Conservation (phyloP, 2,329 filamentous ascomycete species). For the Cadophora malorum region DNA sequence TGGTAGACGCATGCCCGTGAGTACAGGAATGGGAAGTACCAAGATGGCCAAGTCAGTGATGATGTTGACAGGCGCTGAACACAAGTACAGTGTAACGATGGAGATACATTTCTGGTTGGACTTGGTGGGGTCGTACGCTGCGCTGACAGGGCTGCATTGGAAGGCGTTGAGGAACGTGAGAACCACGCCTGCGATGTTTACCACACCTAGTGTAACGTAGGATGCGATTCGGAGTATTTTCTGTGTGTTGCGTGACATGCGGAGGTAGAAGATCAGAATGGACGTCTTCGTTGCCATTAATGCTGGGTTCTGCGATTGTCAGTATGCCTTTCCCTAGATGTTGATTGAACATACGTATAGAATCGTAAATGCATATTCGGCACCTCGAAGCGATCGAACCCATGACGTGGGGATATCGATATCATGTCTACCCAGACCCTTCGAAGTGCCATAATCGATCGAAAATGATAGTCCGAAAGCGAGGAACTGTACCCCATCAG, state of each 20-base stretch:
- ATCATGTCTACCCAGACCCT: conserved; percentile 74
- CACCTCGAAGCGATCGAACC: conserved; percentile 58
- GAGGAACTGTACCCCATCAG: conserved; percentile 50
- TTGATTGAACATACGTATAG: conserved; percentile 57
- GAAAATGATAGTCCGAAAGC: conserved; percentile 71
- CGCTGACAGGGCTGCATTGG: conserved; percentile 78
- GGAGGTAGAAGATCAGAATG: conserved; percentile 90
- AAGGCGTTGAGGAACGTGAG: conserved; percentile 88
- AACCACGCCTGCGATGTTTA: conserved; percentile 79
- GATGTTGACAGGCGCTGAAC: conserved; percentile 88
- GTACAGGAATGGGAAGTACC: conserved; percentile 84
- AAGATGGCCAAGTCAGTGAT: conserved; percentile 89
- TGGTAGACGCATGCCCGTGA: conserved; percentile 85
- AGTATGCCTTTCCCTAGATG: neutral
- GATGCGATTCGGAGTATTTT: conserved; percentile 80
- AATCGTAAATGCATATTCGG: conserved; percentile 70
- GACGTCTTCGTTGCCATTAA: conserved; percentile 92
- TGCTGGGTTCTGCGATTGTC: conserved; percentile 73
- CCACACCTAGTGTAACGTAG: conserved; percentile 77
- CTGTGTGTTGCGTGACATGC: conserved; percentile 78
- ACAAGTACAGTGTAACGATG: conserved; percentile 70
- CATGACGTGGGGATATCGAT: conserved; percentile 59
- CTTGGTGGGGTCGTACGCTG: conserved; percentile 62
- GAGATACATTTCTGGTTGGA: conserved; percentile 49
- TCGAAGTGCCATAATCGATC: conserved; percentile 67